Base-by-base conservation (phyloP, 2,329 filamentous ascomycete genomes). In the Phyllosticta citribraziliensis region DNA sequence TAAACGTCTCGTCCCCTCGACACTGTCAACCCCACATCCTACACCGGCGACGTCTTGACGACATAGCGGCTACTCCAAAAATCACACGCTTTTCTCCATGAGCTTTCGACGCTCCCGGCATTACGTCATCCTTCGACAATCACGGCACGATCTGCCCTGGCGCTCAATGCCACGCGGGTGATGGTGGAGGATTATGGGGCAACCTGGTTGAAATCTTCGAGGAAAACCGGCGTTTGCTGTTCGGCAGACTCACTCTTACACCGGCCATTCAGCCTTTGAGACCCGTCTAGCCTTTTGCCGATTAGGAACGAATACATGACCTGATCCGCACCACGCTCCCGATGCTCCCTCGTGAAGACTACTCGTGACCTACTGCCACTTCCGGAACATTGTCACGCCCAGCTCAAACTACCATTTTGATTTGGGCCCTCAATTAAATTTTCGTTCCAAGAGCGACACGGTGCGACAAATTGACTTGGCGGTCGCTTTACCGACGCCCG, bases 1-100 rank as follows among this genome's bases (percentile, higher is more conserved):
- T 78, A 80, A 80, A 74, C 77, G 68, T 70, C 74, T 80, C 77
- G 76, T 73, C 69, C 70, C 65, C 60, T 62, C 55, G 59, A 67
- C 63, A 66, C 67, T 68, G 70, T 67, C 69, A 67, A 47, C 67
- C 65, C 65, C 64, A 69, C 67, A 63, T 63, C 68, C 63, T 67
- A 67, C 65, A 66, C 69, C 65, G 56, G 62, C 35, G 35, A 62
- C 58, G 51, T 30, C 53, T 47, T 52, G 12, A 56, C 58, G 53
- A 54, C 52, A 52, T 33, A n/a, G 22, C 55, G 22, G 12, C 58
- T 35, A 56, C 47, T 22, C 53, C 52, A 55, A 54, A 60, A 8
- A 17, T 54, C 52, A 54, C 40, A 52, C 52, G 58, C 52, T 30
- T 25, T 51, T 51, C 51, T 55, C 33, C 33, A 30, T n/a, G 55